phyloP scores from a whole-genome alignment of 1,284 basidiomycete genomes.

The Trichosporon inkin region DNA sequence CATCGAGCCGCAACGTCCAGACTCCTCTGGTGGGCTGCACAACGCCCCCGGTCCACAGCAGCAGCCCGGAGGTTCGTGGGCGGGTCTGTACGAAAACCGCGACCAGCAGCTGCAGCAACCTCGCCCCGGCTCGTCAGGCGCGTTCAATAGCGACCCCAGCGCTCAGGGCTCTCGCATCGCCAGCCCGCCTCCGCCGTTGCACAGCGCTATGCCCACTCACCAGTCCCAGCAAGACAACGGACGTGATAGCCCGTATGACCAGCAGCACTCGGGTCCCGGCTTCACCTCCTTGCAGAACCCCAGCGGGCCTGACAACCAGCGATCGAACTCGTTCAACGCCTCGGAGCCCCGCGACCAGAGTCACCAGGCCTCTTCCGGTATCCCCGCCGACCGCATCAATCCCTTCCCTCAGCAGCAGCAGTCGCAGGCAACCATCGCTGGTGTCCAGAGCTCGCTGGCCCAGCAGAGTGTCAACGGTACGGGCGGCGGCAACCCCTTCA shows the following conservation, averaged over 20 bases:
- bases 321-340: neutral
- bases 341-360: neutral
- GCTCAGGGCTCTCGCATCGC: neutral
- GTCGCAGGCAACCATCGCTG: neutral
- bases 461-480: neutral
- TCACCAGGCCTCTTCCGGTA: neutral
- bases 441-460: neutral
- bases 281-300: neutral
- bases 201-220: neutral
- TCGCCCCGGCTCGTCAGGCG: neutral
- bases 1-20: neutral
- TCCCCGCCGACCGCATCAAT: neutral
- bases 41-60: neutral
- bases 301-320: neutral
- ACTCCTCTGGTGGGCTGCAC: neutral
- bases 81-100: too few species aligned
- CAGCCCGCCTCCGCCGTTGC: neutral
- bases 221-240: neutral
- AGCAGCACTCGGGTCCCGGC: neutral
- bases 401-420: constrained; percentile 3
- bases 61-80: neutral
- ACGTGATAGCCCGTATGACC: neutral
- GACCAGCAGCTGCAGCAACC: neutral
- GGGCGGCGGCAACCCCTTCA: neutral
- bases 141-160: neutral